Evolutionary conservation across 257 asterid species (phyloP).

Genomic region (Gentiana straminea): DNA sequence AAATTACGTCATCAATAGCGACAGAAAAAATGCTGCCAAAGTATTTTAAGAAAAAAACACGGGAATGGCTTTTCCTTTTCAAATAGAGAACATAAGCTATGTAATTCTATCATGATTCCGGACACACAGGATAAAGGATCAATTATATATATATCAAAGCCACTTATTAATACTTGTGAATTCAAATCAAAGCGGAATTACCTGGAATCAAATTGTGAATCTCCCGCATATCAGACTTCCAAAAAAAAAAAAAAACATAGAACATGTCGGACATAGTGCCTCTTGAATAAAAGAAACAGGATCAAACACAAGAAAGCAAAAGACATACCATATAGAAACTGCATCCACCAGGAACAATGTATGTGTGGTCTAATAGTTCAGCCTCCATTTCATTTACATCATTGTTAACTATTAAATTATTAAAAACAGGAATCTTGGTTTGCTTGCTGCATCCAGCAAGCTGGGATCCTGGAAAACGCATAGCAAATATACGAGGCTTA

Average conservation of each 20-base stretch:
- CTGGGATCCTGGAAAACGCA: conserved; percentile 28
- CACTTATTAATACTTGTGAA: too few species aligned
- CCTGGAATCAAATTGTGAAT: conserved; percentile 64
- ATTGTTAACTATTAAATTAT: conserved; percentile 44
- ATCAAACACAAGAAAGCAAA: not conserved
- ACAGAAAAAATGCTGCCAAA: too few species aligned
- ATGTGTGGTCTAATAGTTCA: conserved; percentile 44
- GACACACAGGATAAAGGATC: too few species aligned
- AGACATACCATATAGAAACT: conserved; percentile 63
- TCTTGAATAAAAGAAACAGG: too few species aligned
- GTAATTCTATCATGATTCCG: too few species aligned
- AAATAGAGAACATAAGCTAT: too few species aligned
- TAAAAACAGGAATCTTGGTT: conserved; percentile 36
- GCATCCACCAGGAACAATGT: conserved; percentile 56
- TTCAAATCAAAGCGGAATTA: conserved; percentile 13
- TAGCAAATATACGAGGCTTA: not conserved
- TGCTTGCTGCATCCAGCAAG: conserved; percentile 14
- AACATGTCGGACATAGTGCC: not conserved
- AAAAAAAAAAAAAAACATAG: conserved; percentile 13
- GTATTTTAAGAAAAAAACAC: too few species aligned
- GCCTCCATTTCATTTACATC: conserved; percentile 46
- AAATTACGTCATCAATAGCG: too few species aligned
- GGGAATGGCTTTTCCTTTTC: too few species aligned
- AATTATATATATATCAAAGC: too few species aligned
- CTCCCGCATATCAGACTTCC: conserved; percentile 70